Conservation (phyloP, 2,329 filamentous ascomycete genomes). For the Hypoxylon sp. region DNA sequence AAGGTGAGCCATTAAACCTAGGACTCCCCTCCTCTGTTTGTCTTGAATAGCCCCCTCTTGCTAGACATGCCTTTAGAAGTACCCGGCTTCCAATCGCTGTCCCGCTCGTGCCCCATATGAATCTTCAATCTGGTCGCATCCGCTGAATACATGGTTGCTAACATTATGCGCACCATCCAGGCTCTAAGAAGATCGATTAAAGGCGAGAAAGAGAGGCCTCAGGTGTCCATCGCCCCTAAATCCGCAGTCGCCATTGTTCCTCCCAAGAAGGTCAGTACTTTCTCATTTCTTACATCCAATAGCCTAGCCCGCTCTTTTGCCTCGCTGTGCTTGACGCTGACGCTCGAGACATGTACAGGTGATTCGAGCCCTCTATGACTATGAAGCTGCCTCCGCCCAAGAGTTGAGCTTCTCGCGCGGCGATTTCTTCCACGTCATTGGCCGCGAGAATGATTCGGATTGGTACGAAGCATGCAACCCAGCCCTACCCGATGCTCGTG, state of each 20-base stretch:
- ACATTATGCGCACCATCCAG: constrained; percentile 60
- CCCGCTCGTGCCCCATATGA: constrained; percentile 39
- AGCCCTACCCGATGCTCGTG: constrained; percentile 82
- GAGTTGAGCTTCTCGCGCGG: constrained; percentile 92
- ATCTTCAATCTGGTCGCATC: constrained; percentile 39
- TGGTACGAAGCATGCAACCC: constrained; percentile 99
- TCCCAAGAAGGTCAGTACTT: constrained; percentile 81
- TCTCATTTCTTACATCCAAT: constrained; percentile 16
- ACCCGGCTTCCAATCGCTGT: constrained; percentile 24
- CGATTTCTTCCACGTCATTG: constrained; percentile 98
- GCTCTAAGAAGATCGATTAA: constrained; percentile 89
- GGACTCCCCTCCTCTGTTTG: constrained; percentile 24
- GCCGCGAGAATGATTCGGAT: constrained; percentile 89
- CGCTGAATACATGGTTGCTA: constrained; percentile 40
- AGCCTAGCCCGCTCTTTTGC: constrained; percentile 16
- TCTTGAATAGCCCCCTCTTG: constrained; percentile 24
- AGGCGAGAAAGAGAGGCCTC: constrained; percentile 80
- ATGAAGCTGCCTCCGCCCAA: constrained; percentile 77
- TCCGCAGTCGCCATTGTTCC: constrained; percentile 88
- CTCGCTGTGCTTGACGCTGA: constrained; percentile 31
- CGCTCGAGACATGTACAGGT: constrained; percentile 64
- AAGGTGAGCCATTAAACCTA: constrained; percentile 47
- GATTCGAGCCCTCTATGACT: constrained; percentile 95
- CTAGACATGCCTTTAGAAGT: constrained; percentile 29
- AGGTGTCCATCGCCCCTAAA: constrained; percentile 82